Evolutionary conservation across 2,329 filamentous ascomycete species (phyloP).

Genomic region (Fusarium falciforme): DNA sequence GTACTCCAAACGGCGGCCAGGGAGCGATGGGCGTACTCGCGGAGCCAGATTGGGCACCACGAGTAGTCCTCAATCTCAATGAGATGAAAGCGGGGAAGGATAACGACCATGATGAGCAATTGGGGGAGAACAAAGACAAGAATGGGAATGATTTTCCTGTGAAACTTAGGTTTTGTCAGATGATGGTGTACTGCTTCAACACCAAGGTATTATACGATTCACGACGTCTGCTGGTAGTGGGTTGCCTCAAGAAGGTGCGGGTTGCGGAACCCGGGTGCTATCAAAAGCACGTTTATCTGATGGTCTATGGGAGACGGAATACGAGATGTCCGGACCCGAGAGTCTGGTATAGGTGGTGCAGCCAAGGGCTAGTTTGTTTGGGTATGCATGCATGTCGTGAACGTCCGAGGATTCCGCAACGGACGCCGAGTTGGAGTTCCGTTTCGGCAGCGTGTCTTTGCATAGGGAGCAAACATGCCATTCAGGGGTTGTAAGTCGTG

Average conservation of each 20-base stretch:
- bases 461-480: background rate
- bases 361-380: background rate
- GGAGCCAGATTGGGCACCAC: conserved; percentile 39
- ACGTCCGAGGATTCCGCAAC: background rate
- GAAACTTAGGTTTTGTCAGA: background rate
- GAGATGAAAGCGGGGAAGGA: conserved; percentile 37
- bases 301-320: background rate
- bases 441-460: background rate
- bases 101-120: conserved; percentile 23
- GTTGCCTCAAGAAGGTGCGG: background rate
- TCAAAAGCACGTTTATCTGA: background rate
- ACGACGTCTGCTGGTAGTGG: background rate
- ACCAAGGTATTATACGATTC: conserved; percentile 4
- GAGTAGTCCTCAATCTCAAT: conserved; percentile 39
- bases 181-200: background rate
- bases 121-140: background rate
- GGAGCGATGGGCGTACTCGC: conserved; percentile 38
- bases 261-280: conserved; percentile 14
- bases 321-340: background rate
- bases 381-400: background rate
- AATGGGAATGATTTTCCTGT: background rate
- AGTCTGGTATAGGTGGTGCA: background rate
- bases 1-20: conserved; percentile 35
- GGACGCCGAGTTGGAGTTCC: background rate
- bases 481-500: background rate